These are phyloP conservation scores for Cryptococcus maquisensis DNA, from an alignment of 1,284 basidiomycete species.

Conservation along the genomic window DNA sequence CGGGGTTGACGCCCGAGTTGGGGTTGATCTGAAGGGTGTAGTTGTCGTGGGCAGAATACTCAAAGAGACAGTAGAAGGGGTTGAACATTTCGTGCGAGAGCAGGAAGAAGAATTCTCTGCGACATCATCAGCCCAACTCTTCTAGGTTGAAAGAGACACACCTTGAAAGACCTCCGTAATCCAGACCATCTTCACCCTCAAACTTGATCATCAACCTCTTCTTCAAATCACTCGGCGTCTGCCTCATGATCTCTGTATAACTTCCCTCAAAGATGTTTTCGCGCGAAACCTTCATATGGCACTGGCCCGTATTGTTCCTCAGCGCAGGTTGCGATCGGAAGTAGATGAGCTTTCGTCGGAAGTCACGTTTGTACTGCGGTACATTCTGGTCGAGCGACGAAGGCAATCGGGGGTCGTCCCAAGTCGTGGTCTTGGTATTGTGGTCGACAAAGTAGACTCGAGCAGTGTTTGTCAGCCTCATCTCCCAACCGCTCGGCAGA, in stretches of 20 bases:
- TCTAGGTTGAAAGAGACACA: conserved; percentile 38
- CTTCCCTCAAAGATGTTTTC: conserved; percentile 94
- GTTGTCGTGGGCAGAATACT: conserved; percentile 99
- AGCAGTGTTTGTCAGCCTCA: conserved; percentile 87
- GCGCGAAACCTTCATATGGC: conserved; percentile 91
- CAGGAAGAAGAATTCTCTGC: conserved; percentile 98
- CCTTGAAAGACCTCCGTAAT: conserved; percentile 96
- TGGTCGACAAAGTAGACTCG: conserved; percentile 96
- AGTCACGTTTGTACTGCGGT: conserved; percentile 99
- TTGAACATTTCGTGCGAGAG: conserved; percentile 98
- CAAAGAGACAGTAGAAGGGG: conserved; percentile 98
- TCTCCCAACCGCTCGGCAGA: conserved; percentile 95
- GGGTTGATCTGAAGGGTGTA: conserved; percentile 99
- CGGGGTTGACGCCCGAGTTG: conserved; percentile 94
- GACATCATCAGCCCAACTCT: background rate
- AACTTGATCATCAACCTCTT: conserved; percentile 98
- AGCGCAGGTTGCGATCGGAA: conserved; percentile 97
- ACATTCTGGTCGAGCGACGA: conserved; percentile 71
- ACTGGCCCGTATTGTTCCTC: conserved; percentile 82
- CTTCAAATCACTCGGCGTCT: conserved; percentile 91
- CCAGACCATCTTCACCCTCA: conserved; percentile 95
- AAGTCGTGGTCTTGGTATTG: conserved; percentile 86
- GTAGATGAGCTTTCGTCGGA: conserved; percentile 96
- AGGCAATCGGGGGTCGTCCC: conserved; percentile 90
- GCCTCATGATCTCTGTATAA: conserved; percentile 87